These are phyloP conservation scores for Chrysoporthe puriensis DNA, from an alignment of 2,329 filamentous ascomycete genomes.

Conservation along the genomic window DNA sequence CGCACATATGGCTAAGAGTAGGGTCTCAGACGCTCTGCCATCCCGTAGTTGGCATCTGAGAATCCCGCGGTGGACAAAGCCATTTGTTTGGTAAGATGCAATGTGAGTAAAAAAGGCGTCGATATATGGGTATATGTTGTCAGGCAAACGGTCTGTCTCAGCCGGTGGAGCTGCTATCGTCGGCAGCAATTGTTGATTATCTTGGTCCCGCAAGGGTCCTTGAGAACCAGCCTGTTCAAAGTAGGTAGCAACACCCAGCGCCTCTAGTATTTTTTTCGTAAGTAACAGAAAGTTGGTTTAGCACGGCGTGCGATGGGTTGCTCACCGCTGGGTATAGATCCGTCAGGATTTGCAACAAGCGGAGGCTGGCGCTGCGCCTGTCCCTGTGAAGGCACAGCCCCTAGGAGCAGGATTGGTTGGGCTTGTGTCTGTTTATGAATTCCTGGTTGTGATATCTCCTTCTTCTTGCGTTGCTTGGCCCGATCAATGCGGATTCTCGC, in stretches of 20 bases:
- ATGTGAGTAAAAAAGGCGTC: constrained; percentile 2
- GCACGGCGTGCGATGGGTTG: not conserved
- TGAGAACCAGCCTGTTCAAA: not conserved
- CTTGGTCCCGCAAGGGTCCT: not conserved
- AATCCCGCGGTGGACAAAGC: constrained; percentile 2
- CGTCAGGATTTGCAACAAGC: not conserved
- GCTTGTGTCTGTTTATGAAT: not conserved
- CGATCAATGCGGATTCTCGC: constrained; percentile 3
- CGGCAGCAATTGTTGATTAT: not conserved
- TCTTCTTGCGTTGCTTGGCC: constrained; percentile 11
- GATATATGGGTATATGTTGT: constrained; percentile 1
- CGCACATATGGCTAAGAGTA: constrained; percentile 5
- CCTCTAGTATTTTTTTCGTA: not conserved
- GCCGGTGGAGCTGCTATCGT: constrained; percentile 2
- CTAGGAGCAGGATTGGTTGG: not conserved
- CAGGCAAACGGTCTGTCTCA: not conserved
- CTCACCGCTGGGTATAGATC: not conserved
- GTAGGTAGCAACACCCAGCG: not conserved
- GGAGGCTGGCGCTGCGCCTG: not conserved
- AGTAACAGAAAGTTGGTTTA: not conserved
- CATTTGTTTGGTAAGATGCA: constrained; percentile 1
- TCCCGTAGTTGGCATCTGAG: constrained; percentile 4
- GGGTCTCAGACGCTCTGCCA: constrained; percentile 1
- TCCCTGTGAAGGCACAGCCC: not conserved
- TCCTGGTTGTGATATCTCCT: not conserved